A percentile compares a stretch with the other conserved stretches of the same genome.
Conservation (phyloP, 2,329 filamentous ascomycete species). For the Chrysoporthe deuterocubensis region DNA sequence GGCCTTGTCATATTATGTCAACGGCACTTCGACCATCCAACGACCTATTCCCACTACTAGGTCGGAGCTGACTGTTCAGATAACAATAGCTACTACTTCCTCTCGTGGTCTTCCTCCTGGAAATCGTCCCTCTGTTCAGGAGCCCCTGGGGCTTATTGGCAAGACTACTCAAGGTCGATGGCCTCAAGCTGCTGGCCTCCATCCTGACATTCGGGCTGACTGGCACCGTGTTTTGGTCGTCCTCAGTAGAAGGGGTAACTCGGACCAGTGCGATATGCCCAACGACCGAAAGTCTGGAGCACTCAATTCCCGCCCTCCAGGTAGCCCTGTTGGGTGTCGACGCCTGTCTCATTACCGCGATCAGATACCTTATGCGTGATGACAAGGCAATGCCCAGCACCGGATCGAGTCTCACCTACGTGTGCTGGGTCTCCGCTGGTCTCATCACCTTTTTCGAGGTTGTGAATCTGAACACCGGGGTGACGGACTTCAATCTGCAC, state of each 20-base stretch:
- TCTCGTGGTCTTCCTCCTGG: not conserved
- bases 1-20: not conserved
- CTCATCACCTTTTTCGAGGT: not conserved
- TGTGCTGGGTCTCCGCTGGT: not conserved
- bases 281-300: not conserved
- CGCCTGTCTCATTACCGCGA: not conserved
- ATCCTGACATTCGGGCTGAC: not conserved
- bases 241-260: not conserved
- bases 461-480: not conserved
- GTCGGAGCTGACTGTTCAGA: not conserved
- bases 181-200: not conserved
- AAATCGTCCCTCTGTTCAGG: not conserved
- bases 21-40: not conserved
- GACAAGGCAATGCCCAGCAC: constrained; percentile 2
- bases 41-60: too few species aligned
- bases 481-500: not conserved
- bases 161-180: not conserved
- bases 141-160: not conserved
- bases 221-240: constrained; percentile 3
- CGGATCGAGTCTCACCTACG: constrained; percentile 5
- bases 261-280: constrained; percentile 9
- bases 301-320: not conserved
- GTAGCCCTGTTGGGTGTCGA: not conserved
- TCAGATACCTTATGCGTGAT: not conserved
- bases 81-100: not conserved